Evolutionary conservation across 2,329 filamentous ascomycete species (phyloP).

Genomic region (Colletotrichum ledebouriae): DNA sequence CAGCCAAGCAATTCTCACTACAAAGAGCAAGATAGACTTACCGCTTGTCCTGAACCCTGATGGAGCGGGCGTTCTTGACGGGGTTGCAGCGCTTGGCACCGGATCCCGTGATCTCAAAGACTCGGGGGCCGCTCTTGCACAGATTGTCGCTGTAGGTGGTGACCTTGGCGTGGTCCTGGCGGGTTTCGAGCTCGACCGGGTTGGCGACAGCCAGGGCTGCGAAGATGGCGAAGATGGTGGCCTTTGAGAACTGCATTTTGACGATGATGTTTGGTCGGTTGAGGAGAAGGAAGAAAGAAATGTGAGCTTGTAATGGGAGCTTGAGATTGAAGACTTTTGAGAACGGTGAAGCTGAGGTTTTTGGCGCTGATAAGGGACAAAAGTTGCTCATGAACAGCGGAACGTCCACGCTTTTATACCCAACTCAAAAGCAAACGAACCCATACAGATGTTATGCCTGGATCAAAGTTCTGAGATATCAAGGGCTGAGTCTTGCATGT

Average conservation of each 20-base stretch:
- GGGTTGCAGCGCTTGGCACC: conserved; percentile 20
- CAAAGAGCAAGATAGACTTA: not conserved
- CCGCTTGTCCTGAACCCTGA: conserved; percentile 24
- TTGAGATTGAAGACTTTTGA: not conserved
- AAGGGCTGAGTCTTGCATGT: not conserved
- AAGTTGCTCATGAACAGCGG: too few species aligned
- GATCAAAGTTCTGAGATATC: not conserved
- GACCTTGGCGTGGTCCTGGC: conserved; percentile 23
- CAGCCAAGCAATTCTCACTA: too few species aligned
- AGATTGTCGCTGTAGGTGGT: conserved; percentile 23
- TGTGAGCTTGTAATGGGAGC: not conserved
- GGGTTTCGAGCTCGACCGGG: conserved; percentile 4
- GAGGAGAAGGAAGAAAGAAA: too few species aligned
- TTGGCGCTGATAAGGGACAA: not conserved
- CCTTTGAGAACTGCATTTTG: not conserved
- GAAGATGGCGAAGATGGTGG: not conserved
- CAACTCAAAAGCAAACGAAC: not conserved
- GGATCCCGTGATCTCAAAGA: conserved; percentile 18
- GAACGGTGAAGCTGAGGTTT: too few species aligned
- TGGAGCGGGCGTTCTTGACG: conserved; percentile 9
- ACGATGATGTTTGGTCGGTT: not conserved
- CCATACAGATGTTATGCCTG: not conserved
- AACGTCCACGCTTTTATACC: not conserved
- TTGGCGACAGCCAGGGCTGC: not conserved
- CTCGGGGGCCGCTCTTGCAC: conserved; percentile 3